Base-by-base conservation (phyloP, 352 stramenopile species). In the Aphanomyces invadans region DNA sequence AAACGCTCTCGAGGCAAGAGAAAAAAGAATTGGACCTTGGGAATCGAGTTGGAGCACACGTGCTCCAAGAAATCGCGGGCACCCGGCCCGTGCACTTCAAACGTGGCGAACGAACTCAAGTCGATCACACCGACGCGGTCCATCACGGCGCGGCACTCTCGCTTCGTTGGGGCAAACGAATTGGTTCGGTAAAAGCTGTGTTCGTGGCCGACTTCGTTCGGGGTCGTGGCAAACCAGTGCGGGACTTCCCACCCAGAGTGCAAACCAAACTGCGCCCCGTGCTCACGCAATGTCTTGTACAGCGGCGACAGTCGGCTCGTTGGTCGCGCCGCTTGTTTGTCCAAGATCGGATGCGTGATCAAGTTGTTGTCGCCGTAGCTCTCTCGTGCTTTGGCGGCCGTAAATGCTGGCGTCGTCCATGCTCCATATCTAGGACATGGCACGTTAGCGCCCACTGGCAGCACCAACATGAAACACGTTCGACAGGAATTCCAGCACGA, bases 311-410 rank as follows among this genome's bases (percentile, higher is more conserved):
- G 10, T n/a, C 60, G 42, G n/a, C 29, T 39, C 60, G 48, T 57
- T 2, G 48, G 32, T 21, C 60, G 60, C 4, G 15, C 29, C 17
- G 38, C 26, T 26, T 67, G 55, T 31, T 67, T 67, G 60, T 67
- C 60, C 11, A 67, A 2, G 19, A 57, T 57, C 11, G 60, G 60
- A 28, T 67, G 60, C 45, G 46, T 49, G 26, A 67, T 67, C 25
- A 67, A 59, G 33, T 67, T 67, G 26, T 67, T 67, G 33, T 67
- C 60, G 42, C 60, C 60, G 26, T 67, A 67, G 21, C 60, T 67
- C 57, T 67, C 60, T 12, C 60, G 60, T 4, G 60, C 60, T 46
- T 67, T 67, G 1, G 48, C 42, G 10, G 60, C 60, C n/a, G 48
- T 51, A 28, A 45, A 67, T 28, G 19, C 60, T 5, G 45, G 45